Conservation (phyloP, 208 protist species). For the Acanthamoeba rhysodes region DNA sequence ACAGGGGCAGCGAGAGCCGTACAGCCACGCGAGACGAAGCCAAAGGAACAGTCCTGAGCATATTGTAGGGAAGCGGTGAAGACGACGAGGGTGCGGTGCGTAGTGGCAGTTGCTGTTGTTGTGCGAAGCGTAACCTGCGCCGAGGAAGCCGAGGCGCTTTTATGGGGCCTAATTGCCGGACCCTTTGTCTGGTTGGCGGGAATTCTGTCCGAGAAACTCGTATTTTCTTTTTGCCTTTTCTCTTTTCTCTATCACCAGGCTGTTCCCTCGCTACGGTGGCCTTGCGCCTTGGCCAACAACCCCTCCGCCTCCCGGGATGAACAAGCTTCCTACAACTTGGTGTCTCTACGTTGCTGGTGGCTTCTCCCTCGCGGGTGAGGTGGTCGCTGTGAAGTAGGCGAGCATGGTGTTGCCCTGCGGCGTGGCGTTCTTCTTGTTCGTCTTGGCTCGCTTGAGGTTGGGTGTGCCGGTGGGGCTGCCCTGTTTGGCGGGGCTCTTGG, state of each 20-base stretch:
- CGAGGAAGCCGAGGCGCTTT: neutral
- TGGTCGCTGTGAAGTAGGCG: neutral
- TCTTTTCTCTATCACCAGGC: neutral
- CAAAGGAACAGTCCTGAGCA: slow-evolving; percentile 3
- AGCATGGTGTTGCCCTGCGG: slow-evolving; percentile 13
- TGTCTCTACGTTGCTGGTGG: too few relatives aligned
- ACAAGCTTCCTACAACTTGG: too few relatives aligned
- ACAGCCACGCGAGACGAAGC: slow-evolving; percentile 26
- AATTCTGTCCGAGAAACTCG: neutral
- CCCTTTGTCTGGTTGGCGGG: neutral
- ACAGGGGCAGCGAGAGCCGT: too few relatives aligned
- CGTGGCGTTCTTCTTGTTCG: neutral
- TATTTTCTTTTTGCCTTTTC: neutral
- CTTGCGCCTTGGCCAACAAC: too few relatives aligned
- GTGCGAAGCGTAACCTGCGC: neutral
- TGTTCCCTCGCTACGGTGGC: too few relatives aligned
- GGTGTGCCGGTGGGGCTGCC: neutral
- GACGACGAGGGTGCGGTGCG: neutral
- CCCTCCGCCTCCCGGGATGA: too few relatives aligned
- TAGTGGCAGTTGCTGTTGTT: neutral
- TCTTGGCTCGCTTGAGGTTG: neutral
- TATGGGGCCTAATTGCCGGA: neutral
- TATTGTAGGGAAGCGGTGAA: neutral
- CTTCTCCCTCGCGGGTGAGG: neutral
- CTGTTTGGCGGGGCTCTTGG: neutral